Conservation (phyloP, 139 green algal genomes). For the Bryopsis sp. region DNA sequence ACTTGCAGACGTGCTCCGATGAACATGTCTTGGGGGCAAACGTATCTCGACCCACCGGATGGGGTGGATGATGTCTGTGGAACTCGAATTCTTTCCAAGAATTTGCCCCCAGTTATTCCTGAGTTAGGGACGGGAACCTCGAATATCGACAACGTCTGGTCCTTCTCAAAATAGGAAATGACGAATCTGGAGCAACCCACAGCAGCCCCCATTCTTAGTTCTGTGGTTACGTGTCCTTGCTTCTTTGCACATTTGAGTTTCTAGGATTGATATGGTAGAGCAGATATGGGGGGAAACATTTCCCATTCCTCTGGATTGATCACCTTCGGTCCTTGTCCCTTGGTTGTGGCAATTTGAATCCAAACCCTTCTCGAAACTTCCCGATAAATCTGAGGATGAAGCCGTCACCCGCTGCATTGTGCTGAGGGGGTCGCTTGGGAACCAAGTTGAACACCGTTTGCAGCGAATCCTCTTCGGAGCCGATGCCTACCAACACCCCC, state of each 20-base stretch:
- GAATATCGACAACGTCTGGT: slow-evolving; percentile 65
- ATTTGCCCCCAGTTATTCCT: slow-evolving; percentile 65
- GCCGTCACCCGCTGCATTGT: too few species aligned
- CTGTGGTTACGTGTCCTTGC: too few species aligned
- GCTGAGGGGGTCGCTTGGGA: slow-evolving; percentile 22
- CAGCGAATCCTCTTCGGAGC: slow-evolving; percentile 39
- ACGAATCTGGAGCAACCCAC: slow-evolving; percentile 61
- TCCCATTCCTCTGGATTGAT: too few species aligned
- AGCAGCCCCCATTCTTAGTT: too few species aligned
- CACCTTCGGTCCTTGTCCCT: too few species aligned
- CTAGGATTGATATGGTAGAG: too few species aligned
- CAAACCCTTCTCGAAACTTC: too few species aligned
- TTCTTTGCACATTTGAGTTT: too few species aligned
- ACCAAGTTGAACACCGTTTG: slow-evolving; percentile 34
- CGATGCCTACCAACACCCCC: slow-evolving; percentile 30
- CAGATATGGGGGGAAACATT: too few species aligned
- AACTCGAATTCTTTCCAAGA: slow-evolving; percentile 56
- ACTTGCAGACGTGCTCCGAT: slow-evolving; percentile 52
- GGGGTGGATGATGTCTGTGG: slow-evolving; percentile 11
- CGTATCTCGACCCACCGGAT: slow-evolving; percentile 11
- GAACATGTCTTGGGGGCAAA: slow-evolving; percentile 44
- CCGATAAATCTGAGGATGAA: too few species aligned
- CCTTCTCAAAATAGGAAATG: slow-evolving; percentile 59
- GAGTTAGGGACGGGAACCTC: slow-evolving; percentile 63
- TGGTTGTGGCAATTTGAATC: too few species aligned